These are phyloP conservation scores for Elsinoe necatrix DNA, from an alignment of 2,329 filamentous ascomycete species.

Conservation along the genomic window DNA sequence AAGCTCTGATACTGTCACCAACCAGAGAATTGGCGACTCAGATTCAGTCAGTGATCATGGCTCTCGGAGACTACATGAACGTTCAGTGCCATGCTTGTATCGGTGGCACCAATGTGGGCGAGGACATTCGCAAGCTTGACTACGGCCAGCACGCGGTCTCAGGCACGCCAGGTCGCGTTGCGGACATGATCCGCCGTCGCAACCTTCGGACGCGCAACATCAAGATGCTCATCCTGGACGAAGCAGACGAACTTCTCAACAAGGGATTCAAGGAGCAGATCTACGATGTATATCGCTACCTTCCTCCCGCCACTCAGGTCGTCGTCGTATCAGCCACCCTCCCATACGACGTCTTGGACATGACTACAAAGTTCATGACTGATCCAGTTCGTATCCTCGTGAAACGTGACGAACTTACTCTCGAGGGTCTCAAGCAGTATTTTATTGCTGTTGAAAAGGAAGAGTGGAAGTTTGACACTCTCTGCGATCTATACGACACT, in stretches of 20 bases:
- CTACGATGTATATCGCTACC: conserved; percentile 96
- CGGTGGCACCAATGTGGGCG: conserved; percentile 92
- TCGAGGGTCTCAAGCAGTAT: conserved; percentile 97
- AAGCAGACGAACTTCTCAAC: conserved; percentile 74
- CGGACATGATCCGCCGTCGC: conserved; percentile 71
- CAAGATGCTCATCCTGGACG: conserved; percentile 70
- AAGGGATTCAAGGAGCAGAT: conserved; percentile 97
- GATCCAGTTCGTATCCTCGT: conserved; percentile 93
- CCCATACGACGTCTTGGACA: conserved; percentile 94
- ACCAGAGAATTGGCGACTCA: conserved; percentile 95
- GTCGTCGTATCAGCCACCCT: conserved; percentile 95
- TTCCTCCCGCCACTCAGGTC: conserved; percentile 95
- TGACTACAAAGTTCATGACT: conserved; percentile 99
- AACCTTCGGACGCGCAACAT: conserved; percentile 66
- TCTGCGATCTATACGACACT: conserved; percentile 97
- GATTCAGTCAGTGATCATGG: conserved; percentile 97
- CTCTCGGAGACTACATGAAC: conserved; percentile 99
- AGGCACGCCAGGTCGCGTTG: conserved; percentile 90
- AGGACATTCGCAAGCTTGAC: conserved; percentile 95
- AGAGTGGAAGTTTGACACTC: conserved; percentile 98
- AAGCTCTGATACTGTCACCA: conserved; percentile 89
- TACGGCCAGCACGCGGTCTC: conserved; percentile 97
- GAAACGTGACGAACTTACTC: conserved; percentile 96
- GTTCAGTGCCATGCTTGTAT: conserved; percentile 98
- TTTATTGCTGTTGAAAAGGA: conserved; percentile 99